Conservation (phyloP, 805 yeast species). For the Starmerella scarabaei region DNA sequence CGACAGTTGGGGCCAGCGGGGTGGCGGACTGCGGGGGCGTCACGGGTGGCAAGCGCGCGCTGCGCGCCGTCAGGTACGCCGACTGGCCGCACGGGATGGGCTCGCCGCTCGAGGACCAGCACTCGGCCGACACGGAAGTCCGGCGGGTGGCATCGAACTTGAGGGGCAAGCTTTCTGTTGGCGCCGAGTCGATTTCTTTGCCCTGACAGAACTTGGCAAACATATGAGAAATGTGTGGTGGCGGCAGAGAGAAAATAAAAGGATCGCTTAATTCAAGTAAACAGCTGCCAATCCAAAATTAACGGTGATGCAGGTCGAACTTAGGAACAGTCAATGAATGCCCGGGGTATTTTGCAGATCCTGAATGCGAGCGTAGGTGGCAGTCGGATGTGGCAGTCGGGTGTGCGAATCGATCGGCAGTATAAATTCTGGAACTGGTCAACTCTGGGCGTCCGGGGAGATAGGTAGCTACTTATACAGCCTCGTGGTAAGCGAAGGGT, state of each 20-base stretch:
- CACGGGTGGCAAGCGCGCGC: background rate
- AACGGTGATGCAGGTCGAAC: too few relatives aligned
- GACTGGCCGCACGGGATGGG: background rate
- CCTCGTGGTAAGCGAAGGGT: too few relatives aligned
- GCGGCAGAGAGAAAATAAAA: background rate
- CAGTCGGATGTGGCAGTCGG: too few relatives aligned
- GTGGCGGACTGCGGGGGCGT: background rate
- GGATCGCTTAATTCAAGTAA: too few relatives aligned
- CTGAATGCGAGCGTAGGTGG: too few relatives aligned
- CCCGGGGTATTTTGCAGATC: too few relatives aligned
- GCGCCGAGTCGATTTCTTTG: constrained; percentile 7
- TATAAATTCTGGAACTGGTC: too few relatives aligned
- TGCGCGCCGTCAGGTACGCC: background rate
- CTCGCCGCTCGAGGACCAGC: constrained; percentile 5
- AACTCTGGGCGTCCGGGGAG: too few relatives aligned
- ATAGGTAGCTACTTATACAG: too few relatives aligned
- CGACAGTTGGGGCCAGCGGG: background rate
- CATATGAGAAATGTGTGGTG: background rate
- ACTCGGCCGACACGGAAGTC: constrained; percentile 79
- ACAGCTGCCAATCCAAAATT: too few relatives aligned
- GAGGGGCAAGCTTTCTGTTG: constrained; percentile 8
- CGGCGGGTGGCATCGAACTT: constrained; percentile 43
- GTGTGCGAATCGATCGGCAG: too few relatives aligned
- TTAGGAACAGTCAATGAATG: too few relatives aligned
- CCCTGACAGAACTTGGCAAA: constrained; percentile 17